Percentiles rank a stretch among this genome's conserved stretches.
These are phyloP conservation scores for Zygosaccharomyces pseudorouxii DNA, from an alignment of 805 yeast genomes.

Conservation along the genomic window DNA sequence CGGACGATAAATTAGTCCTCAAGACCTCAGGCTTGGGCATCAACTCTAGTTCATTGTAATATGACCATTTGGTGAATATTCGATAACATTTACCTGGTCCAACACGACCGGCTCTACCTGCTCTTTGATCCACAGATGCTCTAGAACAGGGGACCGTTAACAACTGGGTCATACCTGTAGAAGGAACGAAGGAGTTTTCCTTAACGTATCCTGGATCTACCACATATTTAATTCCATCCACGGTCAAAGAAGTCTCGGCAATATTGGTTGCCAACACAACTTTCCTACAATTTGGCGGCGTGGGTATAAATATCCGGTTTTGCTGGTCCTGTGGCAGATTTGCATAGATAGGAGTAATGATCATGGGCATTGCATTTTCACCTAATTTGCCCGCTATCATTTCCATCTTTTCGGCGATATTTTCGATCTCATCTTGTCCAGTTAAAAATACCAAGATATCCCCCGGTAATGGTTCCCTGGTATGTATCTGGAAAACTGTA, in stretches of 20 bases:
- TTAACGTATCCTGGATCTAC: conserved; percentile 94
- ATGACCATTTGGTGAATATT: conserved; percentile 69
- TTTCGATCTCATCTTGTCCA: conserved; percentile 95
- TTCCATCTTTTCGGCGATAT: conserved; percentile 61
- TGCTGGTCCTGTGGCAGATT: conserved; percentile 85
- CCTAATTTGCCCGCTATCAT: conserved; percentile 67
- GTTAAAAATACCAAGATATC: conserved; percentile 89
- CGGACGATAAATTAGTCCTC: conserved; percentile 72
- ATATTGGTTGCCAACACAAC: conserved; percentile 93
- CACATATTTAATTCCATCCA: conserved; percentile 92
- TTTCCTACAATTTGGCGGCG: conserved; percentile 74
- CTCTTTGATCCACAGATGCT: conserved; percentile 94
- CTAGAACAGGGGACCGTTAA: conserved; percentile 84
- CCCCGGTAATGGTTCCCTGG: conserved; percentile 53
- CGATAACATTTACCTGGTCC: conserved; percentile 95
- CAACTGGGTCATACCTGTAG: conserved; percentile 83
- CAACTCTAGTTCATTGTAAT: conserved; percentile 65
- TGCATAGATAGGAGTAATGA: conserved; percentile 86
- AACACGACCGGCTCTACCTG: conserved; percentile 97
- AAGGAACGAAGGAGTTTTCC: conserved; percentile 82
- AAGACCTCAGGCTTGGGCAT: conserved; percentile 91
- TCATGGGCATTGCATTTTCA: conserved; percentile 51
- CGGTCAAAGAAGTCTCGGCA: conserved; percentile 95
- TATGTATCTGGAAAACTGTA: conserved; percentile 83
- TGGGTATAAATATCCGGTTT: conserved; percentile 74